Evolutionary conservation across 352 stramenopile species (phyloP).

Genomic region (Phytopythium delawarense): DNA sequence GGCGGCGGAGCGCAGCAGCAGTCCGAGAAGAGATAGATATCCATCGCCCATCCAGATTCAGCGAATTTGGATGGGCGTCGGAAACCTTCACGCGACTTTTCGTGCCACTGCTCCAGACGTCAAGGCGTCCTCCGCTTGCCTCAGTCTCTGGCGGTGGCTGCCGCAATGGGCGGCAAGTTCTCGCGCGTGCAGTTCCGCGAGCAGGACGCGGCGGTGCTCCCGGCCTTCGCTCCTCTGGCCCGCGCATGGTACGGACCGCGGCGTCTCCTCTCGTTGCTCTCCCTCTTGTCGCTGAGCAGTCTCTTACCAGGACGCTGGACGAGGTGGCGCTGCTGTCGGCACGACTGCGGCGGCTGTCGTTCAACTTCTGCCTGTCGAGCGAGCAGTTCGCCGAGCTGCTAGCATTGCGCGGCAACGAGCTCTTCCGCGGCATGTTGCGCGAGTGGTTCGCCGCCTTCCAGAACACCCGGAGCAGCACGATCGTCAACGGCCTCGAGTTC

Average conservation of each 20-base stretch:
- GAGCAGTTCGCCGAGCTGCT: slow-evolving; percentile 70
- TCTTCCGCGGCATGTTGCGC: slow-evolving; percentile 51
- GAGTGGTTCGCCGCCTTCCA: slow-evolving; percentile 67
- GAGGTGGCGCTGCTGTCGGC: slow-evolving; percentile 57
- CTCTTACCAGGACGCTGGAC: slow-evolving; percentile 30
- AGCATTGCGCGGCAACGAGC: slow-evolving; percentile 40
- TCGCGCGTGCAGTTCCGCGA: slow-evolving; percentile 73
- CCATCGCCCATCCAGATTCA: too few relatives aligned
- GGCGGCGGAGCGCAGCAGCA: neutral
- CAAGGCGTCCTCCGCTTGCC: neutral
- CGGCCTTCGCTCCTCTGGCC: slow-evolving; percentile 58
- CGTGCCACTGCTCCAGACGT: too few relatives aligned
- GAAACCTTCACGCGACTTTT: too few relatives aligned
- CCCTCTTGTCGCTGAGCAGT: neutral
- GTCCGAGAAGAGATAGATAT: too few relatives aligned
- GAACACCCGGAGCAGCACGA: slow-evolving; percentile 54
- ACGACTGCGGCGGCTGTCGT: slow-evolving; percentile 51
- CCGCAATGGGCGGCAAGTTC: slow-evolving; percentile 63
- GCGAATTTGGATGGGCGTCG: neutral
- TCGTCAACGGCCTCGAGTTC: slow-evolving; percentile 70
- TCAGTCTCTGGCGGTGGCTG: neutral
- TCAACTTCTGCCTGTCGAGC: slow-evolving; percentile 70
- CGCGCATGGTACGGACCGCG: slow-evolving; percentile 41
- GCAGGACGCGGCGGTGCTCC: slow-evolving; percentile 56
- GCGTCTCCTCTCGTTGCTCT: neutral